phyloP scores from a whole-genome alignment of 2,329 filamentous ascomycete genomes.

The Monilinia laxa region DNA sequence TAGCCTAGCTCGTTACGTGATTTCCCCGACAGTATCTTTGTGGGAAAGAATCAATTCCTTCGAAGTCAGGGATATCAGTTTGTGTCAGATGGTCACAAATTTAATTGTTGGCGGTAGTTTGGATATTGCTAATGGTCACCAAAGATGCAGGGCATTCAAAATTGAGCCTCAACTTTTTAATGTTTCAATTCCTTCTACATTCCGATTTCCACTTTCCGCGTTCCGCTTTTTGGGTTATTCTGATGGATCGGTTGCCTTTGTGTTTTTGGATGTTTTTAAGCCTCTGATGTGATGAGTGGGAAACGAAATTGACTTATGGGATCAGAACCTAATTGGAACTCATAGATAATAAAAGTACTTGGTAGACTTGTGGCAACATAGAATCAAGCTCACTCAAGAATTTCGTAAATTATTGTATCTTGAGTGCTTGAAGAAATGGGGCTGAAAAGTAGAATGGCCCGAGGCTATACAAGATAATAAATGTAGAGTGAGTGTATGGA shows the following conservation, averaged over 20 bases:
- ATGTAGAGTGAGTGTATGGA: too few species aligned
- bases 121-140: neutral
- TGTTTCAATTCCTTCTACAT: neutral
- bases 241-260: neutral
- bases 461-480: too few species aligned
- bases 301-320: too few species aligned
- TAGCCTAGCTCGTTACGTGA: too few species aligned
- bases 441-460: neutral
- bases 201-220: too few species aligned
- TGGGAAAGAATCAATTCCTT: slow-evolving; percentile 2
- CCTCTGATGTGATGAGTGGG: too few species aligned
- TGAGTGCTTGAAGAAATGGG: neutral
- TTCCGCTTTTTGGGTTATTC: too few species aligned
- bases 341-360: too few species aligned
- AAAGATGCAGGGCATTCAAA: neutral
- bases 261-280: neutral
- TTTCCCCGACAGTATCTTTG: slow-evolving; percentile 7
- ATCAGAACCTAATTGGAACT: too few species aligned
- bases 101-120: too few species aligned
- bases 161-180: neutral
- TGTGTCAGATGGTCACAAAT: too few species aligned
- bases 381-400: neutral
- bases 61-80: slow-evolving; percentile 1
- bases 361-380: neutral
- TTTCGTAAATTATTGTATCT: neutral